These are phyloP conservation scores for Neofusicoccum kwambonambiense DNA, from an alignment of 2,329 filamentous ascomycete species.

Conservation along the genomic window DNA sequence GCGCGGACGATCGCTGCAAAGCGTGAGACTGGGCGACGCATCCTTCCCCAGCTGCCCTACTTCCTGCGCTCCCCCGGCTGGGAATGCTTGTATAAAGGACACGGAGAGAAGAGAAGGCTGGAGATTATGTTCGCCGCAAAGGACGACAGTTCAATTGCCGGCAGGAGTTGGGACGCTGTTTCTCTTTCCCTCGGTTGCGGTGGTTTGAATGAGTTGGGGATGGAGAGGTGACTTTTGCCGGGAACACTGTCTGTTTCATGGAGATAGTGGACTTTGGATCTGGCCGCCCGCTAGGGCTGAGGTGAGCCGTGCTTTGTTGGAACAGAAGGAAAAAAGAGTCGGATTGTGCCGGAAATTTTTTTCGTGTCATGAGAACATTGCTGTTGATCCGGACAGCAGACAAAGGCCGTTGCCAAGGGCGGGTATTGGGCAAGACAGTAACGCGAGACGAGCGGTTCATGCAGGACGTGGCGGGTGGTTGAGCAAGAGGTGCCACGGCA, in stretches of 20 bases:
- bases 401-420: background rate
- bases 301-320: background rate
- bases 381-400: background rate
- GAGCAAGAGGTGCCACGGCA: conserved; percentile 12
- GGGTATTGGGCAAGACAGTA: background rate
- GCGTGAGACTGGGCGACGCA: background rate
- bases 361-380: conserved; percentile 7
- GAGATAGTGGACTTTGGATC: background rate
- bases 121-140: background rate
- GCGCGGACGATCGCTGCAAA: conserved; percentile 5
- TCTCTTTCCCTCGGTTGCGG: background rate
- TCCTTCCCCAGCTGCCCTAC: background rate
- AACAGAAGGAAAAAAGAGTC: background rate
- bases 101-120: background rate
- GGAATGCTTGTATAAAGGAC: background rate
- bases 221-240: background rate
- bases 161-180: background rate
- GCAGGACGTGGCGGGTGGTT: background rate
- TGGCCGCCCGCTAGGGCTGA: conserved; percentile 1
- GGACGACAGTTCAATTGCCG: too few species aligned
- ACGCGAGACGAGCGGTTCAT: conserved; percentile 1
- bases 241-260: background rate
- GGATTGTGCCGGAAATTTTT: background rate
- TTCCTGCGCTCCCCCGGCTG: background rate
- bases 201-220: background rate